Evolutionary conservation across 306 rosid genomes (phyloP), one percentile per base, ranked within the genome.

Genomic region (Vigna trinervia): DNA sequence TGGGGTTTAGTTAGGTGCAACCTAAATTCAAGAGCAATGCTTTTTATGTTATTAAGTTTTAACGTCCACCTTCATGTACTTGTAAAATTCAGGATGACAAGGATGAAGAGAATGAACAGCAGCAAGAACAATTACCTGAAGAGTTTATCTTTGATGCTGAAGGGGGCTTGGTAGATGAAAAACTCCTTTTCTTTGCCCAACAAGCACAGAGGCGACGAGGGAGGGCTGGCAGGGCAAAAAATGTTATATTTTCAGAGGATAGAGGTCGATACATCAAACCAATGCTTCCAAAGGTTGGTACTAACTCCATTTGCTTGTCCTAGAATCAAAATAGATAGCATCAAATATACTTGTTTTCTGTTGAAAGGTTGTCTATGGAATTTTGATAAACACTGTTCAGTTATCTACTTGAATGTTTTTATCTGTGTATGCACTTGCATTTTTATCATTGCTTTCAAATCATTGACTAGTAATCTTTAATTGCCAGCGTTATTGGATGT

Each of bases 171-270:
- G 97, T 88, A 69, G 98, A 95, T 83, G 98, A 95, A 87, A 95
- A 95, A 82, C 98, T 95, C 74, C 97, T 95, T 84, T 85, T 95
- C 88, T 92, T 95, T 79, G 97, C 97, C 59, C 98, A 95, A 83
- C 97, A 92, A 85, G 97, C 98, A 51, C 98, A 95, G 82, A 92
- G 93, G 75, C 90, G 91, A 41, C 90, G 81, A 15, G 98, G 98
- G 69, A 95, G 79, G 88, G 98, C 98, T 69, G 98, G 98, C 51
- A 87, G 98, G 84, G 96, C 97, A n/a, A 95, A 92, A 86, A 95
- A 95, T 86, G 96, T 95, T 52, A 95, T 95, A 41, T 95, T 95
- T 88, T 95, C 98, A 1, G 98, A 95, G 85, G 98, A 95, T 75
- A 92, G 98, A 85, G 98, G 98, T 28, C 86, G 98, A 65, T 95